phyloP scores from a whole-genome alignment of 179 eudicot species.

The Spinacia oleracea region DNA sequence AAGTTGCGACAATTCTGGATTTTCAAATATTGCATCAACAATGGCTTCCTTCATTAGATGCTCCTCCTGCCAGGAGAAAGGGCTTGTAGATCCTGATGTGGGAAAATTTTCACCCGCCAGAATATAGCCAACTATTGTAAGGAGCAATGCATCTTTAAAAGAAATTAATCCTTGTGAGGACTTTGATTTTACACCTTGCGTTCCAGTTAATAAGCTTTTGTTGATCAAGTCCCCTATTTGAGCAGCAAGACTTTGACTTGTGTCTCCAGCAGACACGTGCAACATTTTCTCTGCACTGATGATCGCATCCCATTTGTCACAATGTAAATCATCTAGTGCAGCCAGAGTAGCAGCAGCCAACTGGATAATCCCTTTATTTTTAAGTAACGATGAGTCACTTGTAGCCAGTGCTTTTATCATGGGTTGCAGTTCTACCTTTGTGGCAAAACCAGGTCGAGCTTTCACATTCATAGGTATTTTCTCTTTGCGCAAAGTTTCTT shows the following conservation, averaged over 20 bases:
- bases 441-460: constrained; percentile 65
- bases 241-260: constrained; percentile 95
- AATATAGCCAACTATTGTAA: constrained; percentile 72
- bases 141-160: constrained; percentile 75
- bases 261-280: constrained; percentile 79
- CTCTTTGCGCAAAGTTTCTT: constrained; percentile 79
- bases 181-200: constrained; percentile 41
- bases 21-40: constrained; percentile 85
- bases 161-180: constrained; percentile 62
- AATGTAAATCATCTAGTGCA: constrained; percentile 62
- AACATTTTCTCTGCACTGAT: constrained; percentile 91
- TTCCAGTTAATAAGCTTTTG: constrained; percentile 61
- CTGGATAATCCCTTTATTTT: constrained; percentile 90
- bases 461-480: constrained; percentile 61
- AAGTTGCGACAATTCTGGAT: constrained; percentile 62
- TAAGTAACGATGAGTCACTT: constrained; percentile 58
- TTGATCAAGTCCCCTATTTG: constrained; percentile 85
- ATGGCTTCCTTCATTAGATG: constrained; percentile 89
- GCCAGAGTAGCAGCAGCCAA: constrained; percentile 66
- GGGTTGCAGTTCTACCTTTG: constrained; percentile 64
- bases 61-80: constrained; percentile 99
- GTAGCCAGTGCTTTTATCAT: constrained; percentile 67
- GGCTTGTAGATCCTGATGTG: constrained; percentile 80
- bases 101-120: constrained; percentile 94
- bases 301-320: constrained; percentile 86